Evolutionary conservation across 208 protist species (phyloP).

Genomic region (Leishmania mexicana): DNA sequence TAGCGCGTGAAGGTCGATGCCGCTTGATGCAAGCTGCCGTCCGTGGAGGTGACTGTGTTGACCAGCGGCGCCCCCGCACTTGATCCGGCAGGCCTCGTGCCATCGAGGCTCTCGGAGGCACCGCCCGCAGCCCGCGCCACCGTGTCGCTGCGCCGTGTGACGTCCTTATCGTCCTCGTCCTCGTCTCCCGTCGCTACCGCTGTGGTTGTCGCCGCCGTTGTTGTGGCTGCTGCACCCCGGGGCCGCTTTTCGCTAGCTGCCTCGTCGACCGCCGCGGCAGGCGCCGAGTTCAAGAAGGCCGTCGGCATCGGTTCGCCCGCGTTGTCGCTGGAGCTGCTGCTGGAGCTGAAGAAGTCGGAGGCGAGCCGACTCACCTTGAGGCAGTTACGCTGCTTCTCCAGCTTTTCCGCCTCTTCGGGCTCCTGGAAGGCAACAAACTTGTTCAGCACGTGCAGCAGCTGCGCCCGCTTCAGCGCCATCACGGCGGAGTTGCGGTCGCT

Average conservation of each 20-base stretch:
- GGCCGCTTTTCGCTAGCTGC: background rate
- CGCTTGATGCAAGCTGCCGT: background rate
- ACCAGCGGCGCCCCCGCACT: background rate
- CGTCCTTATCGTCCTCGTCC: slow-evolving; percentile 8
- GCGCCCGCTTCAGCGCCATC: slow-evolving; percentile 71
- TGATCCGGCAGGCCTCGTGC: background rate
- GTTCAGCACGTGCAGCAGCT: slow-evolving; percentile 86
- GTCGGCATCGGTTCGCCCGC: background rate
- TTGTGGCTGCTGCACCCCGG: background rate
- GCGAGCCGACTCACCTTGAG: slow-evolving; percentile 10
- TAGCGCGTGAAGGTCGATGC: slow-evolving; percentile 4
- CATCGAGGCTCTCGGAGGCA: background rate
- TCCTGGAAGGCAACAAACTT: slow-evolving; percentile 89
- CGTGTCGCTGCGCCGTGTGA: slow-evolving; percentile 23
- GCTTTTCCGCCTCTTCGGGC: slow-evolving; percentile 36
- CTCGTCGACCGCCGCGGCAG: background rate
- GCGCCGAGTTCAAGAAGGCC: background rate
- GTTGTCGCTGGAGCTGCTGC: slow-evolving; percentile 6
- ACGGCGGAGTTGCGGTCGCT: slow-evolving; percentile 73
- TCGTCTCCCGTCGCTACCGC: background rate
- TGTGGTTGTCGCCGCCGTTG: background rate
- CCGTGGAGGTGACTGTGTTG: background rate
- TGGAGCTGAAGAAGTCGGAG: slow-evolving; percentile 28
- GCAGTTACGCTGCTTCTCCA: slow-evolving; percentile 17
- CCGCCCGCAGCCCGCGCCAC: background rate